Evolutionary conservation across 768 basidiomycete genomes (phyloP).

Genomic region (Phanerochaete sordida): DNA sequence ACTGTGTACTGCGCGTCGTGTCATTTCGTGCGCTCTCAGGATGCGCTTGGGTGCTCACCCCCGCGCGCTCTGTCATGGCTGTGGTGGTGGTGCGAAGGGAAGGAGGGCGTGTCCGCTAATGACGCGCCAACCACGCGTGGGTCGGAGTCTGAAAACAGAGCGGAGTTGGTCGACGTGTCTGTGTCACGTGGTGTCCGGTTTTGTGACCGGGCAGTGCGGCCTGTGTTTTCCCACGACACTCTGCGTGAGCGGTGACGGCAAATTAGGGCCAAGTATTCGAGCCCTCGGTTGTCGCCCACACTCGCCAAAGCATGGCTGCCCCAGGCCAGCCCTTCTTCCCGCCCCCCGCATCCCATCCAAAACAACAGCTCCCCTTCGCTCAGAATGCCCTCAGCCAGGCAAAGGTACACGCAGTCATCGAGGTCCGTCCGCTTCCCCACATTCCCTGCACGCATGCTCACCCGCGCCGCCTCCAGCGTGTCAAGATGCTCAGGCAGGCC

Average conservation of each 20-base stretch:
- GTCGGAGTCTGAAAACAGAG: neutral
- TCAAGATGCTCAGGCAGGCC: conserved; percentile 36
- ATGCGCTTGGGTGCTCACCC: conserved; percentile 56
- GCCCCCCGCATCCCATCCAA: neutral
- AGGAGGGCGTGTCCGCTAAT: neutral
- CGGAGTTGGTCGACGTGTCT: neutral
- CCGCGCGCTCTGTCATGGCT: conserved; percentile 77
- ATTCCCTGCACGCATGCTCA: neutral
- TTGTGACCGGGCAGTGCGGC: neutral
- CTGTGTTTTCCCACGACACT: conserved; percentile 3
- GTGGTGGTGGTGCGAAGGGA: conserved; percentile 46
- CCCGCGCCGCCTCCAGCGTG: conserved; percentile 32
- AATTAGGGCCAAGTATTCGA: conserved; percentile 2
- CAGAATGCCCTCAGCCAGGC: conserved; percentile 1
- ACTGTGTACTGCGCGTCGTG: conserved; percentile 85
- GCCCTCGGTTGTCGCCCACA: conserved; percentile 2
- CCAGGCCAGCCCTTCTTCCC: conserved; percentile 2
- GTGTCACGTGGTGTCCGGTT: neutral
- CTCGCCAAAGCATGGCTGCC: conserved; percentile 3
- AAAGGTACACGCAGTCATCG: conserved; percentile 3
- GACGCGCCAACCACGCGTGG: neutral
- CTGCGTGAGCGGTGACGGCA: conserved; percentile 2
- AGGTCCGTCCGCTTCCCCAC: neutral
- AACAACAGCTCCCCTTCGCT: neutral
- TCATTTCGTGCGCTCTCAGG: no score